These are phyloP conservation scores for Murraya paniculata DNA, from an alignment of 345 rosid genomes.

Conservation along the genomic window DNA sequence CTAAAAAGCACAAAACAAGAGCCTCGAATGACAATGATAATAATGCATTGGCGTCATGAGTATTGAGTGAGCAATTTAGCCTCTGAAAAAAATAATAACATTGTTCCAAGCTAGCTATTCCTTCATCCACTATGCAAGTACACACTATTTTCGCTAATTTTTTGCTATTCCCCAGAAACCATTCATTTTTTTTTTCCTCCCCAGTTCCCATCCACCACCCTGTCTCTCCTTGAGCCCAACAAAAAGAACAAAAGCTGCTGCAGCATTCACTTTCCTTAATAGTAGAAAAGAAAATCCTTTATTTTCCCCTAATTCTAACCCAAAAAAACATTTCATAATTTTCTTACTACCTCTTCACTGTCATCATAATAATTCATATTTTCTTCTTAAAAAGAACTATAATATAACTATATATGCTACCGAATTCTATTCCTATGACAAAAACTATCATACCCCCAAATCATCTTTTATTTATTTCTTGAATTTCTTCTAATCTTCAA, in stretches of 20 bases:
- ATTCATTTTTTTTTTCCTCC: background rate
- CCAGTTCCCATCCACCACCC: background rate
- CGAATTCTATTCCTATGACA: background rate
- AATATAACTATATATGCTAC: constrained; percentile 9
- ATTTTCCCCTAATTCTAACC: constrained; percentile 23
- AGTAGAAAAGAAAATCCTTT: background rate
- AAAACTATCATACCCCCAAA: background rate
- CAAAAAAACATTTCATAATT: constrained; percentile 15
- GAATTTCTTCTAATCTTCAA: background rate
- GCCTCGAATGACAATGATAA: background rate
- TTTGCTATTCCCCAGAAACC: constrained; percentile 1
- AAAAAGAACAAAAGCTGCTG: constrained; percentile 22
- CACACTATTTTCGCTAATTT: background rate
- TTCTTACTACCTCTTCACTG: background rate
- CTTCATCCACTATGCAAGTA: background rate
- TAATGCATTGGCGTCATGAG: background rate
- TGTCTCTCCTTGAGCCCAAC: constrained; percentile 19
- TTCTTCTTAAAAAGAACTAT: background rate
- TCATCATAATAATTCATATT: background rate
- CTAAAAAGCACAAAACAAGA: background rate
- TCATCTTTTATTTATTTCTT: background rate
- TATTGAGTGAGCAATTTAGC: background rate
- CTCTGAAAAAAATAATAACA: too few relatives aligned
- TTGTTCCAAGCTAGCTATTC: background rate
- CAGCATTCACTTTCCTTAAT: background rate